A percentile compares a stretch with the other conserved stretches of the same genome.
Evolutionary conservation across 371 early-diverging fungal genomes (phyloP).

Genomic region (Syncephalastrum monosporum): DNA sequence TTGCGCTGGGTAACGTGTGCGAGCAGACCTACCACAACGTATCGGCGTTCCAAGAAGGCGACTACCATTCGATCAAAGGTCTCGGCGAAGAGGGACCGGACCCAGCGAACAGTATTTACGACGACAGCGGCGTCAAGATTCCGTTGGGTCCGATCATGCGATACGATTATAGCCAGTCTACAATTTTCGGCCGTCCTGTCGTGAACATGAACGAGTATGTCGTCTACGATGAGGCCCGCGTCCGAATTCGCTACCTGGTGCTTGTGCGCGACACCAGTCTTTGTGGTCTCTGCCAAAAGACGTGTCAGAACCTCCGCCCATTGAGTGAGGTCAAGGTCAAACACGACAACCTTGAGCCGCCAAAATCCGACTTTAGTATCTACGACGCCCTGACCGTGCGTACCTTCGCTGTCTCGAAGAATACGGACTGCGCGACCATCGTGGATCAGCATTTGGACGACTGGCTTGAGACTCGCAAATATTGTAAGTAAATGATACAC

Average conservation of each 20-base stretch:
- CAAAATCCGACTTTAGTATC: slow-evolving; percentile 14
- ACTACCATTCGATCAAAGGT: slow-evolving; percentile 42
- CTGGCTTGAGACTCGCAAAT: slow-evolving; percentile 15
- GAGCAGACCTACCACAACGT: slow-evolving; percentile 10
- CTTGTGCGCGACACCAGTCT: slow-evolving; percentile 36
- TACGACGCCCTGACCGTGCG: slow-evolving; percentile 28
- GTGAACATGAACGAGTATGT: slow-evolving; percentile 60
- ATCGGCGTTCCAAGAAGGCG: not conserved
- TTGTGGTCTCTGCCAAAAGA: slow-evolving; percentile 42
- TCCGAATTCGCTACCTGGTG: slow-evolving; percentile 54
- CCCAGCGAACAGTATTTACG: slow-evolving; percentile 28
- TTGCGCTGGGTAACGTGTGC: slow-evolving; percentile 49
- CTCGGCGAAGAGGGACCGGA: slow-evolving; percentile 45
- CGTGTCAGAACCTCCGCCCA: too few relatives aligned
- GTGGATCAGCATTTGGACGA: slow-evolving; percentile 24
- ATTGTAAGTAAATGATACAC: slow-evolving; percentile 28
- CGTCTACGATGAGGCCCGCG: slow-evolving; percentile 52
- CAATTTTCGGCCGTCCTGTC: not conserved
- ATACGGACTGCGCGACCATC: slow-evolving; percentile 18
- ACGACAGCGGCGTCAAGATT: slow-evolving; percentile 36
- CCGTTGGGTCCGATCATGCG: slow-evolving; percentile 39
- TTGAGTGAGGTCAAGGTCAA: slow-evolving; percentile 14
- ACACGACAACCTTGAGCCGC: slow-evolving; percentile 11
- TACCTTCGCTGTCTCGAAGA: slow-evolving; percentile 19
- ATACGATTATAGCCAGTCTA: not conserved